Conservation (phyloP, 208 protist genomes). For the Acanthamoeba polyphaga region DNA sequence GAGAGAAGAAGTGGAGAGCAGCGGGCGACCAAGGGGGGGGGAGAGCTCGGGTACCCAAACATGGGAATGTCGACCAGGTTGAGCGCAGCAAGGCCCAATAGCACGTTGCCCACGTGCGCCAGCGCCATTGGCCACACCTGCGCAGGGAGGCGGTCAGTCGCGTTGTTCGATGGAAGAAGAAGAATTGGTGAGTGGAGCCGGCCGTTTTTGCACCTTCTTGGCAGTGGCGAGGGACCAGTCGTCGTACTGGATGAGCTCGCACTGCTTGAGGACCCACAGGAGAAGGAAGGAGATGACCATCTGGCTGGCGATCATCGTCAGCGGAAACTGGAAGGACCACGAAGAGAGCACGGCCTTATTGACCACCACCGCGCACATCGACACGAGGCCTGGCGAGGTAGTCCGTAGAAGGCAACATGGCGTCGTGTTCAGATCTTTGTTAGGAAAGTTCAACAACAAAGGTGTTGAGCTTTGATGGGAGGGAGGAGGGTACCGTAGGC, state of each 20-base stretch:
- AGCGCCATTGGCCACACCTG: slow-evolving; percentile 24
- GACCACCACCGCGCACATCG: slow-evolving; percentile 22
- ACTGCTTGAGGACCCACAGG: background rate
- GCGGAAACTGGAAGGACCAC: slow-evolving; percentile 17
- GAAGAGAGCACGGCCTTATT: slow-evolving; percentile 22
- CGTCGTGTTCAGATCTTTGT: no score
- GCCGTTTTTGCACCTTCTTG: background rate
- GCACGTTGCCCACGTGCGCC: background rate
- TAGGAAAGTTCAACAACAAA: background rate
- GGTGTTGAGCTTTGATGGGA: background rate
- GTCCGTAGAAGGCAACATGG: no score
- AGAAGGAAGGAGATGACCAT: slow-evolving; percentile 34
- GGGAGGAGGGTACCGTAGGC: background rate
- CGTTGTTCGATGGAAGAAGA: background rate
- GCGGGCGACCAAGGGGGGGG: background rate
- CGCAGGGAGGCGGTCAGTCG: no score
- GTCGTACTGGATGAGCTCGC: background rate
- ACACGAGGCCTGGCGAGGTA: background rate
- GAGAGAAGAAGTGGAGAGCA: background rate
- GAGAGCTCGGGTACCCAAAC: slow-evolving; percentile 2
- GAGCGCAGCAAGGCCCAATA: slow-evolving; percentile 6
- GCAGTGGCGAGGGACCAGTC: slow-evolving; percentile 27
- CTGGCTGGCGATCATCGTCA: slow-evolving; percentile 57
- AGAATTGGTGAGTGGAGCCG: background rate
- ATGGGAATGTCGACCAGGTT: slow-evolving; percentile 30